Evolutionary conservation across 23 red algal species (phyloP).

Genomic region (Cyanidium caldarium): DNA sequence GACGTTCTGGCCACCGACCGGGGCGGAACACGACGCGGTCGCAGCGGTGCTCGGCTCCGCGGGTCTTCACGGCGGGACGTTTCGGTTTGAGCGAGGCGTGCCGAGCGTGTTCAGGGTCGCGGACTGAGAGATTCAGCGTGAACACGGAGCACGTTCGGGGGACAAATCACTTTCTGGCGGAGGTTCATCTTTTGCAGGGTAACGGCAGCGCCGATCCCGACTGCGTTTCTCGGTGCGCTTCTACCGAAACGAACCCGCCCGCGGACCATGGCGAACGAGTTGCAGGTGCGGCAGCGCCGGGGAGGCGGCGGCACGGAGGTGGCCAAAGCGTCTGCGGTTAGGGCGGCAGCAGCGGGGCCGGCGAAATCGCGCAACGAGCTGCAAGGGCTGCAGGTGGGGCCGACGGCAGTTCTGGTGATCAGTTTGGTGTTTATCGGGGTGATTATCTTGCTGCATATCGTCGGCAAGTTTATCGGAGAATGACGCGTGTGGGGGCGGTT

Average conservation of each 20-base stretch:
- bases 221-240: not conserved
- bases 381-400: not conserved
- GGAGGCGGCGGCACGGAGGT: not conserved
- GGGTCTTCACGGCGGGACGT: no score
- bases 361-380: not conserved
- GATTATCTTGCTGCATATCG: not conserved
- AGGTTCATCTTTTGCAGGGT: no score
- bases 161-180: no score
- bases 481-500: no score
- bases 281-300: not conserved
- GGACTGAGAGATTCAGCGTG: no score
- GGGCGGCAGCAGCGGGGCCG: not conserved
- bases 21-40: no score
- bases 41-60: no score
- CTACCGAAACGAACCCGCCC: not conserved
- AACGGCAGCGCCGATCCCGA: no score
- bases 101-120: no score
- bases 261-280: not conserved
- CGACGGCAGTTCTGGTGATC: not conserved
- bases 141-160: no score
- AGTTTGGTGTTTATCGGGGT: not conserved
- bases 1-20: no score
- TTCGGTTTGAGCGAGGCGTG: no score
- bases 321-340: not conserved
- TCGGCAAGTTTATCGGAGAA: not conserved